These are phyloP conservation scores for Fusarium avenaceum DNA, from an alignment of 2,329 filamentous ascomycete genomes.

Conservation along the genomic window DNA sequence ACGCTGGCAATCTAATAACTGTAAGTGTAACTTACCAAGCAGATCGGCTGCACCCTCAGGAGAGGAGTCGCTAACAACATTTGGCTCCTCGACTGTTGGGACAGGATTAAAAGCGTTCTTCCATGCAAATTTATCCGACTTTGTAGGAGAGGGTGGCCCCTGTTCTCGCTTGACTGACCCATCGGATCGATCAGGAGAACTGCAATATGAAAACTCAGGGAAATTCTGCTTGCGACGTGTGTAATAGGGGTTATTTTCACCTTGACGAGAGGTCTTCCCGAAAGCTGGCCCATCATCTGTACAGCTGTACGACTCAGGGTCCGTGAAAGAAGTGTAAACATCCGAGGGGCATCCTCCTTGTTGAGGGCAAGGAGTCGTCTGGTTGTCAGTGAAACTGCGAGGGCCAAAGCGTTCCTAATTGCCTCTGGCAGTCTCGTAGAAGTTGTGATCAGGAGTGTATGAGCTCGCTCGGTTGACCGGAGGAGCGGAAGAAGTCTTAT, in stretches of 20 bases:
- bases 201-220: constrained; percentile 22
- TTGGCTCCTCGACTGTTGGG: constrained; percentile 55
- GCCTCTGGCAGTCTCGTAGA: constrained; percentile 44
- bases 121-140: constrained; percentile 30
- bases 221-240: constrained; percentile 45
- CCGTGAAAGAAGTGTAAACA: constrained; percentile 29
- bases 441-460: constrained; percentile 24
- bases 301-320: constrained; percentile 21
- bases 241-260: constrained; percentile 54
- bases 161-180: constrained; percentile 14
- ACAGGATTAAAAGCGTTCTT: constrained; percentile 44
- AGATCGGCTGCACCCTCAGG: constrained; percentile 45
- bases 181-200: constrained; percentile 24
- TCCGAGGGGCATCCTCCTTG: constrained; percentile 16
- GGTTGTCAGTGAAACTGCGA: constrained; percentile 34
- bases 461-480: constrained; percentile 12
- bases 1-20: no score
- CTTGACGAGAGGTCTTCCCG: constrained; percentile 18
- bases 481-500: constrained; percentile 9
- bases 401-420: constrained; percentile 47
- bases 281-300: constrained; percentile 25
- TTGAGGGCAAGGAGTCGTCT: constrained; percentile 31
- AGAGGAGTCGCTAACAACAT: constrained; percentile 43
- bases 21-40: constrained; percentile 48
- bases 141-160: constrained; percentile 6